Evolutionary conservation across 2,329 filamentous ascomycete species (phyloP), one percentile per base, ranked within the genome.

Genomic region (Fusarium solani-melongenae): DNA sequence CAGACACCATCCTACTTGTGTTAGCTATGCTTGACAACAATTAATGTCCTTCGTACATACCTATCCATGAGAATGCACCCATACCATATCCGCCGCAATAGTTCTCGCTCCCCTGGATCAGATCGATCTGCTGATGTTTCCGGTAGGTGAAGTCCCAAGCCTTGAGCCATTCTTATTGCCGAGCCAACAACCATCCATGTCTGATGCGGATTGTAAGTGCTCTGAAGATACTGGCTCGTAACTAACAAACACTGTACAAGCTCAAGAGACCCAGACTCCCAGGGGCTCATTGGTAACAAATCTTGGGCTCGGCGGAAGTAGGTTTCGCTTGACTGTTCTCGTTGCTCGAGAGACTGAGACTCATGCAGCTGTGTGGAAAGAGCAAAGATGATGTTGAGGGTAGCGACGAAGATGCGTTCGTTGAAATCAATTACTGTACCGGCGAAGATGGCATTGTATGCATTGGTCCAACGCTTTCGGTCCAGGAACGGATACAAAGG

Each of bases 101-200:
- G 62, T 20, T 82, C 79, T 27, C 73, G 70, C 24, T 82, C 78
- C 0, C 59, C 67, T 5, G 58, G n/a, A 27, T 78, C 72, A 1
- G 72, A 39, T 0, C 72, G 70, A 12, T 72, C 67, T 0, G 78
- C 77, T 0, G 80, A 79, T 0, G 83, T 84, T 41, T 86, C 82
- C 0, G 82, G 79, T 4, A 86, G 74, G 58, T 88, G 85, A 31
- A 87, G 74, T 0, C 85, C 86, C 4, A 88, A 64, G 0, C 85
- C 84, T 58, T 87, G 84, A 0, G 86, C 86, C 17, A 83, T 86
- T 1, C 85, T 80, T 17, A 87, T 82, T 0, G 85, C 85, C 5
- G 84, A 78, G 0, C 86, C 86, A 0, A 85, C 83, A 6, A 85
- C 82, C 77, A 87, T 86, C 86, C 86, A 88, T 2, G 84, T 87